Evolutionary conservation across 192 early-diverging fungal species (phyloP).

Genomic region (Pilaira anomala): DNA sequence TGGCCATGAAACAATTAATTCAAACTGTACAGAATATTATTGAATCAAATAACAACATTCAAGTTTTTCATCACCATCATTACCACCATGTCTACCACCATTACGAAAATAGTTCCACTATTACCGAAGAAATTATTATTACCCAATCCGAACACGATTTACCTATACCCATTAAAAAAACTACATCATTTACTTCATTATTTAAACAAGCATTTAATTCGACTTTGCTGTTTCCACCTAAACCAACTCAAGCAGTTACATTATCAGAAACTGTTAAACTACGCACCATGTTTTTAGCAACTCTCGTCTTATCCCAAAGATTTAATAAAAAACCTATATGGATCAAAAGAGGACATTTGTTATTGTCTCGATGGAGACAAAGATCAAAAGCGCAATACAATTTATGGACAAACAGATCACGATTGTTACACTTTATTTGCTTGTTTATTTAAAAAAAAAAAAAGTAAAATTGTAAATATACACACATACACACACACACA

Average conservation of each 20-base stretch:
- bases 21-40: constrained; percentile 8
- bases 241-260: background rate
- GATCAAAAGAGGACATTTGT: background rate
- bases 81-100: background rate
- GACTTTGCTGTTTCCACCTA: background rate
- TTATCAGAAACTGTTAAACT: background rate
- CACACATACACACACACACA: too few relatives aligned
- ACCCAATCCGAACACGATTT: too few relatives aligned
- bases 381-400: background rate
- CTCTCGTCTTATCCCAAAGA: background rate
- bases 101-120: background rate
- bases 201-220: background rate
- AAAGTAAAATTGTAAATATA: constrained; percentile 2
- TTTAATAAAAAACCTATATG: background rate
- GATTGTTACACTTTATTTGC: background rate
- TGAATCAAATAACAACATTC: background rate
- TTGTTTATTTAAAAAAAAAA: background rate
- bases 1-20: constrained; percentile 7
- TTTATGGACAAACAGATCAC: background rate
- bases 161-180: constrained; percentile 1
- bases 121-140: background rate
- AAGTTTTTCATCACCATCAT: constrained; percentile 7
- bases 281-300: constrained; percentile 10
- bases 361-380: background rate
- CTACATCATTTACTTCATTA: background rate